Evolutionary conservation across 2,329 filamentous ascomycete species (phyloP).

Genomic region (Dactylellina parvicollis): DNA sequence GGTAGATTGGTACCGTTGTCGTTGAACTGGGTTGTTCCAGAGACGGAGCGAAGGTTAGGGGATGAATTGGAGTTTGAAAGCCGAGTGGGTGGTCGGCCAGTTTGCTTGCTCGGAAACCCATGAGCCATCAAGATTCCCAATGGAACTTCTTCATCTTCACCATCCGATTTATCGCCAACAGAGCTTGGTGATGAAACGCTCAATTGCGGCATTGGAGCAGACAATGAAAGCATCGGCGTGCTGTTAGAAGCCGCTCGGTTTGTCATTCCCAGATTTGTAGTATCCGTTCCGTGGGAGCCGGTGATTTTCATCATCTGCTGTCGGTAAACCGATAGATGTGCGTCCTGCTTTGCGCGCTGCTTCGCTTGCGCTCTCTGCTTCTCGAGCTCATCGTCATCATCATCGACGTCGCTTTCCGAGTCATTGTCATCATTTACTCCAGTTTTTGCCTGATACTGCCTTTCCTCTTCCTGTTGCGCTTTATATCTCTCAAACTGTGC

Average conservation of each 20-base stretch:
- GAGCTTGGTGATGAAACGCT: conserved; percentile 57
- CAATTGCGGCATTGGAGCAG: conserved; percentile 58
- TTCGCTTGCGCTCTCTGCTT: conserved; percentile 77
- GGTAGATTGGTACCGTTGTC: conserved; percentile 68
- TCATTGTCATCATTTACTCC: conserved; percentile 62
- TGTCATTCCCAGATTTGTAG: conserved; percentile 56
- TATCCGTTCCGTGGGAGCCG: conserved; percentile 65
- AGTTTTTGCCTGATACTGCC: conserved; percentile 64
- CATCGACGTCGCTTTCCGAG: conserved; percentile 66
- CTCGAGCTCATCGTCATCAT: conserved; percentile 73
- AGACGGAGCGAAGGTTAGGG: conserved; percentile 74
- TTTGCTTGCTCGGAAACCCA: conserved; percentile 78
- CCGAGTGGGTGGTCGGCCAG: conserved; percentile 75
- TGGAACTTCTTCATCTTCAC: conserved; percentile 85
- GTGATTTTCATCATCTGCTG: conserved; percentile 98
- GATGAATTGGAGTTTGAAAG: conserved; percentile 74
- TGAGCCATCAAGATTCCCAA: conserved; percentile 87
- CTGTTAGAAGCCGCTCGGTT: conserved; percentile 60
- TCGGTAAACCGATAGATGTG: conserved; percentile 86
- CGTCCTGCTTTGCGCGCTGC: conserved; percentile 86
- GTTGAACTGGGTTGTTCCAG: conserved; percentile 66
- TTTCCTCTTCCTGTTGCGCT: conserved; percentile 74
- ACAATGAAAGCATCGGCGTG: conserved; percentile 61
- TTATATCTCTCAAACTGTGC: conserved; percentile 85
- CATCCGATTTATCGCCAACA: conserved; percentile 63